These are phyloP conservation scores for Chytriomyces confervae DNA, from an alignment of 192 early-diverging fungal genomes.

Conservation along the genomic window DNA sequence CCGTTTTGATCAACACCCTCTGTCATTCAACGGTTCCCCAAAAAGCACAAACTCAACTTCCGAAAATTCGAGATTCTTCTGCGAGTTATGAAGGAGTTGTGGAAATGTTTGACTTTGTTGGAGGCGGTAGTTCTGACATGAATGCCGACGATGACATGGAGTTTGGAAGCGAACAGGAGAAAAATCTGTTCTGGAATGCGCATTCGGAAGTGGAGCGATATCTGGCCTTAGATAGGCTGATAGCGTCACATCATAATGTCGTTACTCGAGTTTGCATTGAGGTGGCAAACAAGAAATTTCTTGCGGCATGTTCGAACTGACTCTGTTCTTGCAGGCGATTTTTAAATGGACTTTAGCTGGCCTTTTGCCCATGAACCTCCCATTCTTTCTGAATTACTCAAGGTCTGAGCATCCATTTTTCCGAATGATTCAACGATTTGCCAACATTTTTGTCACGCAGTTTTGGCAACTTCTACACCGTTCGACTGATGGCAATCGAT, in stretches of 20 bases:
- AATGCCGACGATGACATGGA: constrained; percentile 26
- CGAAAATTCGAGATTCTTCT: constrained; percentile 5
- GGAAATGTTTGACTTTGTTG: constrained; percentile 44
- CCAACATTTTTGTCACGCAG: constrained; percentile 32
- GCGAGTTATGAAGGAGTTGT: constrained; percentile 33
- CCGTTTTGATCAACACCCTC: constrained; percentile 74
- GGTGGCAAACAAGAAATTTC: constrained; percentile 38
- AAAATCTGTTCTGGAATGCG: constrained; percentile 58
- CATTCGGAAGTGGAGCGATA: constrained; percentile 79
- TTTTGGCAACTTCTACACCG: constrained; percentile 71
- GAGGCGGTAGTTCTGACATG: not conserved
- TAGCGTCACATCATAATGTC: constrained; percentile 86
- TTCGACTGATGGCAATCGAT: constrained; percentile 78
- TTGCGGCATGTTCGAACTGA: not conserved
- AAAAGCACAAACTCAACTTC: constrained; percentile 22
- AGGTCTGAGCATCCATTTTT: constrained; percentile 33
- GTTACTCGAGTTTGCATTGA: constrained; percentile 84
- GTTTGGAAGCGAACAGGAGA: constrained; percentile 40
- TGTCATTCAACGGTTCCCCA: constrained; percentile 48
- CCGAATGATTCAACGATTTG: constrained; percentile 1
- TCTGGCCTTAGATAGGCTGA: constrained; percentile 76
- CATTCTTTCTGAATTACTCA: constrained; percentile 75
- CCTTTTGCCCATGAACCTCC: constrained; percentile 70
- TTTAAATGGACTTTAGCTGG: constrained; percentile 71
- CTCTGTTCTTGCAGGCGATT: constrained; percentile 44